A percentile compares a stretch with the other conserved stretches of the same genome.
Conservation (phyloP, 768 basidiomycete species). For the Coprinopsis marcescibilis region DNA sequence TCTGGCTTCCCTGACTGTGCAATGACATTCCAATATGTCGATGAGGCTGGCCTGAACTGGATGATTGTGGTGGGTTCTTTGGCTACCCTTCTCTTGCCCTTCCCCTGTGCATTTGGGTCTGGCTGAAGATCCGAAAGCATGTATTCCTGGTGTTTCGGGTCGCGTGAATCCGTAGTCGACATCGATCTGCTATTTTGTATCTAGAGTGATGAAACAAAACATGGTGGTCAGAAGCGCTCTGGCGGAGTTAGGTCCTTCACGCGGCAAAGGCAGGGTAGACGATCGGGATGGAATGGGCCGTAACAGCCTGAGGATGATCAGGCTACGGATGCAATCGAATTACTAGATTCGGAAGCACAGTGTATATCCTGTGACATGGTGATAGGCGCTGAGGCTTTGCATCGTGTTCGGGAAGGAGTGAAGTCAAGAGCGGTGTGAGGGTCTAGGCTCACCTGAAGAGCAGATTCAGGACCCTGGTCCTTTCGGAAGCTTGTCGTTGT, state of each 20-base stretch:
- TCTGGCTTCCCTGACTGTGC: no score
- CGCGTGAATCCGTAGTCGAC: not conserved
- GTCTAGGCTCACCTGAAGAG: not conserved
- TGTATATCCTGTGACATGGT: no score
- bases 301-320: no score
- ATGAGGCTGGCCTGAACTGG: conserved; percentile 9
- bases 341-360: no score
- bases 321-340: no score
- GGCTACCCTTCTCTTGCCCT: not conserved
- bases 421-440: not conserved
- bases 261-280: not conserved
- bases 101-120: not conserved
- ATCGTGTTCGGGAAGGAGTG: not conserved
- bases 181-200: conserved; percentile 7
- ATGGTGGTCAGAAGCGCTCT: not conserved
- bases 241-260: not conserved
- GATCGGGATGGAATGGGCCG: no score
- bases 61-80: conserved; percentile 2
- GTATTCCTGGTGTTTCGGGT: not conserved
- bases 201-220: not conserved
- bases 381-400: not conserved
- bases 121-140: not conserved
- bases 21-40: conserved; percentile 9
- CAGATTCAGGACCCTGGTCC: not conserved
- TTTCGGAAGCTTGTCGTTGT: not conserved